These are phyloP conservation scores for Starmerella davenportii DNA, from an alignment of 805 yeast genomes.

Conservation along the genomic window DNA sequence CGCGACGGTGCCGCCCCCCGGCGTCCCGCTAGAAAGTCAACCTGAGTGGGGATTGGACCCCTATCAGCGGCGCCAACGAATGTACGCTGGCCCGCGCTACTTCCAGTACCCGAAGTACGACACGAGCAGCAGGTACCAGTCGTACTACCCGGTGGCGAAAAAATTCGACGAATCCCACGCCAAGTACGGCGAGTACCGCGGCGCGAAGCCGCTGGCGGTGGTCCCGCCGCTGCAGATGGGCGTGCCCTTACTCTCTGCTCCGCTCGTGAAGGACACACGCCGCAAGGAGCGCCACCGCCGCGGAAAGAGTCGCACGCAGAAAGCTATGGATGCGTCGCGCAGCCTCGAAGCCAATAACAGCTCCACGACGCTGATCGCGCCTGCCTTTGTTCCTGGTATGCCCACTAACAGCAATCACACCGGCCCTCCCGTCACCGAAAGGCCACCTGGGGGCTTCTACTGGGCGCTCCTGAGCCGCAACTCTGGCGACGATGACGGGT, in stretches of 20 bases:
- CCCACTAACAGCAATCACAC: neutral
- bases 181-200: too few relatives aligned
- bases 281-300: neutral
- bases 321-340: neutral
- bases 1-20: too few relatives aligned
- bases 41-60: neutral
- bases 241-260: too few relatives aligned
- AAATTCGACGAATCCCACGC: too few relatives aligned
- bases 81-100: neutral
- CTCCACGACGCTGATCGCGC: slow-evolving; percentile 3
- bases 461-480: slow-evolving; percentile 10
- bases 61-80: neutral
- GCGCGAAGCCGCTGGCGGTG: too few relatives aligned
- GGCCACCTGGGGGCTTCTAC: slow-evolving; percentile 16
- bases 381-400: slow-evolving; percentile 2
- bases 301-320: neutral
- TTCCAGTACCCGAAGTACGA: neutral
- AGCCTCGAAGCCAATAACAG: neutral
- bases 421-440: slow-evolving; percentile 4
- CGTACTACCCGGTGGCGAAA: too few relatives aligned
- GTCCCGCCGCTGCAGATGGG: too few relatives aligned
- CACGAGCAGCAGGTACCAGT: too few relatives aligned
- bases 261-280: neutral
- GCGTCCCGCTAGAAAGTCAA: neutral
- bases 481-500: neutral